Conservation (phyloP, 495 filamentous ascomycete genomes). For the Achaetomiella virescens region DNA sequence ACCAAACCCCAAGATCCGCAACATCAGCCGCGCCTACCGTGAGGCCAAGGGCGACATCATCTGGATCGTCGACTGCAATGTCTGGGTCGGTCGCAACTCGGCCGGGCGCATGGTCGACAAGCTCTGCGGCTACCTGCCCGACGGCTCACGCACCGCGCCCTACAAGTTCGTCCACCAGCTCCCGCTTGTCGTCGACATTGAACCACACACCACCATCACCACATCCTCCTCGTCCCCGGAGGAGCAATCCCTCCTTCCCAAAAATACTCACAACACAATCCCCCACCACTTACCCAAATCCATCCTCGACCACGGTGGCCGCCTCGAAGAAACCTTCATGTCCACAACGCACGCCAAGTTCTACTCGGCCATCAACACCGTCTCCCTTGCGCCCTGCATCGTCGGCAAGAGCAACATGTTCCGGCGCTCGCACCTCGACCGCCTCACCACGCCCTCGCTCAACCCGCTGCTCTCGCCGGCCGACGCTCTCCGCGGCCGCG, state of each 20-base stretch:
- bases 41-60: constrained; percentile 88
- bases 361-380: constrained; percentile 95
- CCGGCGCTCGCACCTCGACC: constrained; percentile 80
- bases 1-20: constrained; percentile 96
- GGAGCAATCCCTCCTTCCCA: constrained; percentile 14
- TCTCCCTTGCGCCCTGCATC: constrained; percentile 83
- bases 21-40: constrained; percentile 91
- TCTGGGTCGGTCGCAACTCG: constrained; percentile 80
- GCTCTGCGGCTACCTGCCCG: constrained; percentile 59
- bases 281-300: constrained; percentile 1
- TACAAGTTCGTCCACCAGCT: constrained; percentile 97
- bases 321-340: constrained; percentile 90
- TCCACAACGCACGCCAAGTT: constrained; percentile 94
- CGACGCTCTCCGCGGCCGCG: constrained; percentile 47
- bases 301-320: constrained; percentile 54
- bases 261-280: neutral
- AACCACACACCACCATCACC: constrained; percentile 23
- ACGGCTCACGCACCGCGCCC: constrained; percentile 41
- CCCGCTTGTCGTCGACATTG: constrained; percentile 75
- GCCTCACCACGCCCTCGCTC: constrained; percentile 55
- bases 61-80: constrained; percentile 95
- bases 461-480: constrained; percentile 41
- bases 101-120: constrained; percentile 80
- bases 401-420: constrained; percentile 99
- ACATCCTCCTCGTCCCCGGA: constrained; percentile 22